phyloP scores from a whole-genome alignment of 306 rosid genomes.

The Glycine tomentella region DNA sequence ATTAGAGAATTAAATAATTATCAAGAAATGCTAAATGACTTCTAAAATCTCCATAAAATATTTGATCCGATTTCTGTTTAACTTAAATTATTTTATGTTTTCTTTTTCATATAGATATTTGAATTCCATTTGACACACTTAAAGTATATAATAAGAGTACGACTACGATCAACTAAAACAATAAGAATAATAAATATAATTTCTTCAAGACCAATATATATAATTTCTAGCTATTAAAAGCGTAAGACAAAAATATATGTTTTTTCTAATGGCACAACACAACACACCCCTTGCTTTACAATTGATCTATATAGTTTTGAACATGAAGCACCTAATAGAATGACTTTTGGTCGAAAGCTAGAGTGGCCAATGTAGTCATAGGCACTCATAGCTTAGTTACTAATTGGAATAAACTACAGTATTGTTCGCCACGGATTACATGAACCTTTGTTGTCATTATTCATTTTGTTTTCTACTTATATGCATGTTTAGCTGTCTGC shows the following conservation, averaged over 20 bases:
- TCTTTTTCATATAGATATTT: too few relatives aligned
- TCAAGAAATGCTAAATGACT: too few relatives aligned
- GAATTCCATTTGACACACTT: too few relatives aligned
- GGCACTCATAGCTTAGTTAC: not conserved
- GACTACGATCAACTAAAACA: not conserved
- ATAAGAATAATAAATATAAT: not conserved
- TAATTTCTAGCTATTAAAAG: not conserved
- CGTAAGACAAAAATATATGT: not conserved
- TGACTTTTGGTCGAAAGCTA: too few relatives aligned
- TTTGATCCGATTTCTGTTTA: too few relatives aligned
- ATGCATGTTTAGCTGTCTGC: constrained; percentile 17
- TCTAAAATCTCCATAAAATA: too few relatives aligned
- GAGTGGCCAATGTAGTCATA: too few relatives aligned
- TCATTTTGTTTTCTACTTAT: too few relatives aligned
- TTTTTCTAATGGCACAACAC: too few relatives aligned
- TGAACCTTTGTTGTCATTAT: constrained; percentile 60
- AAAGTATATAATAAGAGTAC: too few relatives aligned
- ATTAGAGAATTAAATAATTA: not conserved
- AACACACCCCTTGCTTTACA: not conserved
- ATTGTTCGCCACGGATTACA: constrained; percentile 28
- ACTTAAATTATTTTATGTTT: too few relatives aligned
- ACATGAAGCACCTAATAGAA: not conserved
- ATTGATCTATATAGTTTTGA: not conserved
- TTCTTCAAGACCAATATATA: not conserved
- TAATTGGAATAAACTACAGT: constrained; percentile 9